Conservation (phyloP, 345 rosid species). For the Hevea brasiliensis region DNA sequence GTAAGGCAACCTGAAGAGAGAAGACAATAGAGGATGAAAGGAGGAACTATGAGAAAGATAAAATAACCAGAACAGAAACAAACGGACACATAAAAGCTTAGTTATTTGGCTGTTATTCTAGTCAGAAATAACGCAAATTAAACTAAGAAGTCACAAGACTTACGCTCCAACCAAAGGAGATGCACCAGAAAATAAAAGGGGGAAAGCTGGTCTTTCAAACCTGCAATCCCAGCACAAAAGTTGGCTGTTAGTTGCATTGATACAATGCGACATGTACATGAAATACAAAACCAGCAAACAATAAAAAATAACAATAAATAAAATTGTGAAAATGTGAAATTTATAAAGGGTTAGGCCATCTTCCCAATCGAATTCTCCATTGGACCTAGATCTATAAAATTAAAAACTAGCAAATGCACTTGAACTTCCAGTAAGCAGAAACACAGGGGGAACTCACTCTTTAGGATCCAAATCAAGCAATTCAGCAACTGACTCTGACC, state of each 20-base stretch:
- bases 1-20: slow-evolving; percentile 63
- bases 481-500: slow-evolving; percentile 88
- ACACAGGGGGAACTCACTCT: slow-evolving; percentile 60
- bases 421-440: neutral
- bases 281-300: neutral
- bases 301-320: neutral
- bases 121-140: neutral
- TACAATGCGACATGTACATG: neutral
- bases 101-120: neutral
- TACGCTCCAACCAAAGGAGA: slow-evolving; percentile 73
- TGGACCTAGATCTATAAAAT: neutral
- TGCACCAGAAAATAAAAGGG: slow-evolving; percentile 74
- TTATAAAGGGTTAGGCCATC: neutral
- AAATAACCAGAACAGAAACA: neutral
- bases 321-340: neutral
- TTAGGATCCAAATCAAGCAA: slow-evolving; percentile 76
- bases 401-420: neutral
- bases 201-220: slow-evolving; percentile 83
- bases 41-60: neutral
- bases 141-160: slow-evolving; percentile 28
- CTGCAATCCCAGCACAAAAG: slow-evolving; percentile 42
- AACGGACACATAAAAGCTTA: neutral
- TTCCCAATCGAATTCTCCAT: neutral
- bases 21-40: neutral
- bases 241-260: neutral